Evolutionary conservation across 305 asterid genomes (phyloP).

Genomic region (Rubia balearica): DNA sequence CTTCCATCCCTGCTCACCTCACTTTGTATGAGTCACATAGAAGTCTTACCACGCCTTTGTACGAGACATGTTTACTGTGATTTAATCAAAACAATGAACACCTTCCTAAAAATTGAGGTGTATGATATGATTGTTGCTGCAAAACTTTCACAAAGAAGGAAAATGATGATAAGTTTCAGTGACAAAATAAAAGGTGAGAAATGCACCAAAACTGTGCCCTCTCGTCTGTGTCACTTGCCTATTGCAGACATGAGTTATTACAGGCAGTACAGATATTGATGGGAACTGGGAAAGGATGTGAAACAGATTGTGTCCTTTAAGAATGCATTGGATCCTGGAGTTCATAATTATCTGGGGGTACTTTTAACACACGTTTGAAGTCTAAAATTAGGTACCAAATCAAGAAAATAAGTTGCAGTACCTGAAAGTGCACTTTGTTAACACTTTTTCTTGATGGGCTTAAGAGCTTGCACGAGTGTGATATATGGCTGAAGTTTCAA

Average conservation of each 20-base stretch:
- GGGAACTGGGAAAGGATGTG: slow-evolving; percentile 19
- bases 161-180: slow-evolving; percentile 12
- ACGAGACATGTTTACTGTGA: too few relatives aligned
- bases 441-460: too few relatives aligned
- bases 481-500: too few relatives aligned
- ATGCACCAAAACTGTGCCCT: slow-evolving; percentile 1
- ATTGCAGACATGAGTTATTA: background rate
- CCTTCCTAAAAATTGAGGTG: background rate
- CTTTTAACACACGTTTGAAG: background rate
- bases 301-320: slow-evolving; percentile 7
- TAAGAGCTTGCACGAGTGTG: too few relatives aligned
- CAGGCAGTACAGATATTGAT: background rate
- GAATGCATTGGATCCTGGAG: slow-evolving; percentile 8
- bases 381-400: background rate
- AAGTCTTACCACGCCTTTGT: too few relatives aligned
- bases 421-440: background rate
- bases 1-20: too few relatives aligned
- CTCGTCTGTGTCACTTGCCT: slow-evolving; percentile 2
- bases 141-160: slow-evolving; percentile 11
- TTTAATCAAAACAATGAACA: too few relatives aligned
- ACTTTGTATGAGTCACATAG: too few relatives aligned
- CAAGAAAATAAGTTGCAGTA: background rate
- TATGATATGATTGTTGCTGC: slow-evolving; percentile 12
- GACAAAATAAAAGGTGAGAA: background rate
- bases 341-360: background rate